phyloP scores from a whole-genome alignment of 805 yeast genomes.

The Metschnikowia baotianmanensis region DNA sequence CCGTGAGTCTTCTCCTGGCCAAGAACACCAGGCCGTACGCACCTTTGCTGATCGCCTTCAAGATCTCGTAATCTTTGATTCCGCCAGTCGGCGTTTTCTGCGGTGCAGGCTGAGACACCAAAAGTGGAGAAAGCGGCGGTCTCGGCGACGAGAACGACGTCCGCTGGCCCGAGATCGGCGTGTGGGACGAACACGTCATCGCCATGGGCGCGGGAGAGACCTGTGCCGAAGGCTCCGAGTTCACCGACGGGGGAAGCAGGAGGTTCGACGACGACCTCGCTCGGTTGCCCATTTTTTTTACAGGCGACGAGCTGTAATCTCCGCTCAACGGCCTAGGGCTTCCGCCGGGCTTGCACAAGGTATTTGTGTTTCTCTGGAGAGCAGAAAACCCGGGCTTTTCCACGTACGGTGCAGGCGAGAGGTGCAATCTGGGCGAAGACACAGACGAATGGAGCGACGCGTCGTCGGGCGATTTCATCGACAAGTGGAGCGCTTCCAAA shows the following conservation, averaged over 20 bases:
- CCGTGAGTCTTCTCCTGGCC: slow-evolving; percentile 78
- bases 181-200: slow-evolving; percentile 1
- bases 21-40: slow-evolving; percentile 96
- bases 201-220: slow-evolving; percentile 1
- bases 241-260: slow-evolving; percentile 10
- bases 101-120: slow-evolving; percentile 61
- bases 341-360: slow-evolving; percentile 14
- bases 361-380: slow-evolving; percentile 50
- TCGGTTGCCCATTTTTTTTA: slow-evolving; percentile 34
- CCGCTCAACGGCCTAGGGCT: slow-evolving; percentile 8
- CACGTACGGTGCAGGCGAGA: slow-evolving; percentile 51
- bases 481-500: slow-evolving; percentile 29
- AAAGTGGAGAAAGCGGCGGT: slow-evolving; percentile 77
- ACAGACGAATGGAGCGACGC: slow-evolving; percentile 26
- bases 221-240: neutral
- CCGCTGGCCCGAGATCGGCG: slow-evolving; percentile 6
- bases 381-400: slow-evolving; percentile 57
- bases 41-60: slow-evolving; percentile 93
- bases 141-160: slow-evolving; percentile 28
- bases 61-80: slow-evolving; percentile 82
- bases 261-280: slow-evolving; percentile 35
- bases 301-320: slow-evolving; percentile 38
- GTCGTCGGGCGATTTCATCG: slow-evolving; percentile 23
- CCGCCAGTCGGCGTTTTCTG: slow-evolving; percentile 59
- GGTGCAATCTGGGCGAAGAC: slow-evolving; percentile 55